Evolutionary conservation across 768 basidiomycete genomes (phyloP), one percentile per base, ranked within the genome.

Genomic region (Termitomyces sp.): DNA sequence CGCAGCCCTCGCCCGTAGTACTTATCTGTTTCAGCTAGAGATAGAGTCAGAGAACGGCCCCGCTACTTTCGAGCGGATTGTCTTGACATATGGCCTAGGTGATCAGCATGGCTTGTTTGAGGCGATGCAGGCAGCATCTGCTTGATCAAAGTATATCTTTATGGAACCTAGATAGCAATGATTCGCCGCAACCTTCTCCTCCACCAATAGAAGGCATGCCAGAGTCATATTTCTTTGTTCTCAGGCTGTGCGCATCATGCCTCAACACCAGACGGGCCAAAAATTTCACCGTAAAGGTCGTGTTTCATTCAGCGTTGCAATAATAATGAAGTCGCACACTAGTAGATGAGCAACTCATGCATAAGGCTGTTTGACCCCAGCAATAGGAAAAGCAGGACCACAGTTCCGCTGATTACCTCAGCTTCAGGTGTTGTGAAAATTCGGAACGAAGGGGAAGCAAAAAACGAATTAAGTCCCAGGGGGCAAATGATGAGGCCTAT

Each of bases 11-110:
- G 15, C 31, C 12, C 9, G 40, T 51, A 2, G 25, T 25, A 25
- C 60, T 69, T 11, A 47, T 25, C 31, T 36, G 29, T 1, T 38
- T 4, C 49, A 75, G 73, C 70, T 75, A 36, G 71, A 95, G 83
- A 80, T 95, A n/a, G 89, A 89, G 61, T 68, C 83, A 0, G 74
- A 81, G 4, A 73, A 75, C 11, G 78, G 78, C 0, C 79, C 81
- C 1, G 79, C 80, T 0, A 79, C 93, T 31, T 81, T 93, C 52
- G 81, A 89, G 59, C 75, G 78, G 56, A 83, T 92, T 80, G 91
- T 91, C 0, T 72, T 96, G 51, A 91, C 92, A 2, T 98, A 96
- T 66, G 84, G 83, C 4, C 74, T 97, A 0, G 94, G 94, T 1
- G 87, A 89, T 60, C 87, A 92, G 64, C 92, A 96, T 71, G 89